Evolutionary conservation across 257 asterid genomes (phyloP).

Genomic region (Scutellaria galericulata): DNA sequence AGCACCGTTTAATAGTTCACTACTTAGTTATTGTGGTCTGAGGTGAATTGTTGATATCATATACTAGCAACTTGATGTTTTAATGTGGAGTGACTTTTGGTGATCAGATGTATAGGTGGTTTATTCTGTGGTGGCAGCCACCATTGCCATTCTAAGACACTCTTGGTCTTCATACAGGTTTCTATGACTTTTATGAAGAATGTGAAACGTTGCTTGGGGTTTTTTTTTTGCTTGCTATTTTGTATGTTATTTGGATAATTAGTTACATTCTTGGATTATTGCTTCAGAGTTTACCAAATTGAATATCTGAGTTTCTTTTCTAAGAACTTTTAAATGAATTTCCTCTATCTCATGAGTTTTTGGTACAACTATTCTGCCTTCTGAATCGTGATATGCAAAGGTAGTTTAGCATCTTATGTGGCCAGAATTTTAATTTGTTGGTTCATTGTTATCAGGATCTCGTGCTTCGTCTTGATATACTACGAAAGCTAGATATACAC

Average conservation of each 20-base stretch:
- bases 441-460: conserved; percentile 63
- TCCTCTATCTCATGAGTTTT: conserved; percentile 4
- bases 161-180: not conserved
- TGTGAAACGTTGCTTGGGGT: too few species aligned
- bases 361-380: conserved; percentile 10
- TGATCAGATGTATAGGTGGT: not conserved
- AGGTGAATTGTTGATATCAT: not conserved
- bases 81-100: not conserved
- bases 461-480: conserved; percentile 77
- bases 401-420: conserved; percentile 10
- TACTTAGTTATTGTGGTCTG: not conserved
- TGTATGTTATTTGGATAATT: conserved; percentile 5
- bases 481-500: conserved; percentile 74
- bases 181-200: not conserved
- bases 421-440: conserved; percentile 7
- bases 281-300: not conserved
- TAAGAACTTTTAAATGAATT: not conserved
- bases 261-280: not conserved
- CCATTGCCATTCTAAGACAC: not conserved
- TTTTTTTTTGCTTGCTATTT: not conserved
- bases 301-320: not conserved
- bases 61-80: not conserved
- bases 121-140: not conserved
- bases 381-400: conserved; percentile 1
- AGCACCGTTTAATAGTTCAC: conserved; percentile 8